Evolutionary conservation across 2,329 filamentous ascomycete genomes (phyloP).

Genomic region (Davidsoniella australis): DNA sequence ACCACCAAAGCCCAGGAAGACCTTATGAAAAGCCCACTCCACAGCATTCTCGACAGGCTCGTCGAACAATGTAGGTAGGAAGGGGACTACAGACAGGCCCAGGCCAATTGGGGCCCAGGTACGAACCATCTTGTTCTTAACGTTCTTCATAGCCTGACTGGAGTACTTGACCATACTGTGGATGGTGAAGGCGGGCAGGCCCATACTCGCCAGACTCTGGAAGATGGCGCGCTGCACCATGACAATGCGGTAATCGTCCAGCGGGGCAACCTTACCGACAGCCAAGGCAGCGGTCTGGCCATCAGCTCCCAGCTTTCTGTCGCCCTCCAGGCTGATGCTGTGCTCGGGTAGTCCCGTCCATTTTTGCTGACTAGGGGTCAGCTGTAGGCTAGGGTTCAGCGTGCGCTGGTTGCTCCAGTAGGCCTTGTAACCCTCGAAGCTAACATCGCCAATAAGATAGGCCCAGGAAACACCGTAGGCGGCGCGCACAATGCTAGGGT

Average conservation of each 20-base stretch:
- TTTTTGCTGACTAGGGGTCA: slow-evolving; percentile 32
- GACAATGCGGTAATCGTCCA: slow-evolving; percentile 81
- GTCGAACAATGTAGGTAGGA: slow-evolving; percentile 72
- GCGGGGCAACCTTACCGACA: slow-evolving; percentile 39
- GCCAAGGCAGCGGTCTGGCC: neutral
- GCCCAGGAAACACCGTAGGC: slow-evolving; percentile 89
- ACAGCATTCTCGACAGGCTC: slow-evolving; percentile 83
- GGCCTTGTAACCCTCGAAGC: slow-evolving; percentile 86
- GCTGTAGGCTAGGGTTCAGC: slow-evolving; percentile 48
- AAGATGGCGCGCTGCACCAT: slow-evolving; percentile 86
- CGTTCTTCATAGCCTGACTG: slow-evolving; percentile 66
- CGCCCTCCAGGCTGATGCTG: slow-evolving; percentile 17
- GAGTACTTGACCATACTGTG: slow-evolving; percentile 86
- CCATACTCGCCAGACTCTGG: slow-evolving; percentile 84
- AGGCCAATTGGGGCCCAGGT: slow-evolving; percentile 87
- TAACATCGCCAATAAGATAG: slow-evolving; percentile 80
- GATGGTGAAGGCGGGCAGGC: slow-evolving; percentile 80
- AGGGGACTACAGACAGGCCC: slow-evolving; percentile 59
- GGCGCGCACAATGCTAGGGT: slow-evolving; percentile 60
- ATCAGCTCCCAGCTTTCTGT: slow-evolving; percentile 4
- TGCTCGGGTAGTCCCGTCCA: slow-evolving; percentile 26
- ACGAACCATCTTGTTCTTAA: slow-evolving; percentile 56
- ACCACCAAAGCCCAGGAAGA: slow-evolving; percentile 57
- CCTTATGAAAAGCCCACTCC: slow-evolving; percentile 77
- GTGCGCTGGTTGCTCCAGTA: slow-evolving; percentile 72